phyloP scores from a whole-genome alignment of 129 eudicot genomes.

The Saposhnikovia divaricata region DNA sequence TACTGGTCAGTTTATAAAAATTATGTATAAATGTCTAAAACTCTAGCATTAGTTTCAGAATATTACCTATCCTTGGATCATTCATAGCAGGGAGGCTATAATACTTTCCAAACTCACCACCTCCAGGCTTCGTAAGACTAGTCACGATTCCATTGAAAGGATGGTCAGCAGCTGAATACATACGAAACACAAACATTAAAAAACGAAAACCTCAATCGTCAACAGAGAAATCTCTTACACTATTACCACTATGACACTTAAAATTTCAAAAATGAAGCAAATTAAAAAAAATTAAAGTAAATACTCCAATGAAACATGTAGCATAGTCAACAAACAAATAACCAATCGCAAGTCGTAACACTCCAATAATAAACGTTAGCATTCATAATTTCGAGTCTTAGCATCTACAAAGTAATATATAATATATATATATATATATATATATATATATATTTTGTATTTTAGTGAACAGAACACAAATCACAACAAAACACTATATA shows the following conservation, averaged over 20 bases:
- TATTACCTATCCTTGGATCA: conserved; percentile 83
- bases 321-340: neutral
- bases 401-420: neutral
- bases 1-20: neutral
- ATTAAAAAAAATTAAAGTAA: neutral
- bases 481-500: neutral
- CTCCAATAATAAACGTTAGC: neutral
- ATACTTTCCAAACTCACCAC: conserved; percentile 93
- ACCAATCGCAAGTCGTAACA: neutral
- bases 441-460: neutral
- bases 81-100: conserved; percentile 86
- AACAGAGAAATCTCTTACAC: too few relatives aligned
- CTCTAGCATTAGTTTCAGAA: neutral
- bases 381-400: neutral
- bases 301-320: neutral
- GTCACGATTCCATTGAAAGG: conserved; percentile 64
- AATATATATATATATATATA: neutral
- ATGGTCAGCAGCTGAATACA: conserved; percentile 66
- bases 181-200: conserved; percentile 3
- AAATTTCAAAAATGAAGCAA: too few relatives aligned
- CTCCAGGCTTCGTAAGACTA: conserved; percentile 86
- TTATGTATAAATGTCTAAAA: neutral
- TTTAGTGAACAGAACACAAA: neutral
- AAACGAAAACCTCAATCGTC: neutral
- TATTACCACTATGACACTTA: too few relatives aligned